Base-by-base conservation (phyloP, 2,329 filamentous ascomycete species). In the Fusarium chuoi region DNA sequence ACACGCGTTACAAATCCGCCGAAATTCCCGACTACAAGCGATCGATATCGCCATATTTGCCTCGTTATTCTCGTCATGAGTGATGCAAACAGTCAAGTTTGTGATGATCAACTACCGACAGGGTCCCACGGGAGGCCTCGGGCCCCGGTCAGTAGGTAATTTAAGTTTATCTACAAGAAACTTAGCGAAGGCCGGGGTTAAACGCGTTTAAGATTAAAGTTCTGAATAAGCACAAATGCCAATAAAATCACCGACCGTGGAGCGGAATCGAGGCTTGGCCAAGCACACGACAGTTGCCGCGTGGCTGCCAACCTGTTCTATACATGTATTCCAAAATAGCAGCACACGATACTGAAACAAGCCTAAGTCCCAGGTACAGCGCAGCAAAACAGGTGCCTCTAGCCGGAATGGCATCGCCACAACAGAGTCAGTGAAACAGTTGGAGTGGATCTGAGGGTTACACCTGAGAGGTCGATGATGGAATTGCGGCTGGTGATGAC, bases 351-450 rank as follows among this genome's bases (percentile, higher is more conserved):
- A 3, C 65, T 51, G 46, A 67, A 68, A 61, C 62, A 38, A 49
- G 46, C 0, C 2, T 14, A 35, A 63, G 48, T 14, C 18, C 44
- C 38, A 49, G 64, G 42, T 44, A 66, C 48, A 56, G 39, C 38
- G 14, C 46, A n/a, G n/a, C n/a, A n/a, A n/a, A n/a, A n/a, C n/a
- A n/a, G n/a, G n/a, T n/a, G n/a, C n/a, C n/a, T n/a, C n/a, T n/a
- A n/a, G n/a, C n/a, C n/a, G 65, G 67, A 58, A 70, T 70, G 65
- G n/a, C n/a, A 55, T 65, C 17, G 65, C 67, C 68, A 70, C 65
- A 28, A 10, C 20, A 38, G 30, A 28, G 6, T 45, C 44, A 44
- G 52, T 70, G 66, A 70, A 70, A 65, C 52, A 24, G 35, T 11
- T 0, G 35, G 18, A 26, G 65, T 69, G 66, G 65, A 56, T 8